A percentile compares a stretch with the other conserved stretches of the same genome.
These are phyloP conservation scores for Dimargaris cristalligena DNA, from an alignment of 192 early-diverging fungal genomes.

Conservation along the genomic window DNA sequence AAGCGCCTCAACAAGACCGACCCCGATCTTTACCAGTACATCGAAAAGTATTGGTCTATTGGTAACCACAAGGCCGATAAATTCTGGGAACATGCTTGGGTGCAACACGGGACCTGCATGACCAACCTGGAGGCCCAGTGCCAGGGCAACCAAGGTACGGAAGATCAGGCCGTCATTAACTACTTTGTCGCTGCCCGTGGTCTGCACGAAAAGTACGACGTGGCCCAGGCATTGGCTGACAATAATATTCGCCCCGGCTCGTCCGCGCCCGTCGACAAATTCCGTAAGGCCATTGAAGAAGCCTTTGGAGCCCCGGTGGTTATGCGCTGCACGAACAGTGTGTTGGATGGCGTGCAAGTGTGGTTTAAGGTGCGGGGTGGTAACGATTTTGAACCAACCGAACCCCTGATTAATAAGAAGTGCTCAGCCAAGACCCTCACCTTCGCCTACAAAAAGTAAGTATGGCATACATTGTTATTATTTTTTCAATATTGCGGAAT, in stretches of 20 bases:
- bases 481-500: no score
- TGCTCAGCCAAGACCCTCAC: background rate
- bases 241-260: background rate
- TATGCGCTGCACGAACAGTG: background rate
- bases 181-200: background rate
- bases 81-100: conserved; percentile 1
- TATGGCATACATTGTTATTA: no score
- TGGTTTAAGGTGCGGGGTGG: conserved; percentile 2
- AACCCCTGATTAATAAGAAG: background rate
- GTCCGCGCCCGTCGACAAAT: background rate
- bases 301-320: background rate
- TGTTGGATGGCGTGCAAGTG: background rate
- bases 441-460: background rate
- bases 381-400: background rate
- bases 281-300: background rate
- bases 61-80: background rate
- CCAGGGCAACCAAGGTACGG: background rate
- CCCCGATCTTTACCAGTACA: background rate
- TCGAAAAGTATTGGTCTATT: background rate
- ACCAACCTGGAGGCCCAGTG: conserved; percentile 1
- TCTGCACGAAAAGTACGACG: background rate
- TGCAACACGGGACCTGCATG: conserved; percentile 1
- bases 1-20: background rate
- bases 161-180: background rate
- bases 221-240: background rate